A percentile compares a stretch with the other conserved stretches of the same genome.
Conservation (phyloP, 768 basidiomycete species). For the Suillus lakei region DNA sequence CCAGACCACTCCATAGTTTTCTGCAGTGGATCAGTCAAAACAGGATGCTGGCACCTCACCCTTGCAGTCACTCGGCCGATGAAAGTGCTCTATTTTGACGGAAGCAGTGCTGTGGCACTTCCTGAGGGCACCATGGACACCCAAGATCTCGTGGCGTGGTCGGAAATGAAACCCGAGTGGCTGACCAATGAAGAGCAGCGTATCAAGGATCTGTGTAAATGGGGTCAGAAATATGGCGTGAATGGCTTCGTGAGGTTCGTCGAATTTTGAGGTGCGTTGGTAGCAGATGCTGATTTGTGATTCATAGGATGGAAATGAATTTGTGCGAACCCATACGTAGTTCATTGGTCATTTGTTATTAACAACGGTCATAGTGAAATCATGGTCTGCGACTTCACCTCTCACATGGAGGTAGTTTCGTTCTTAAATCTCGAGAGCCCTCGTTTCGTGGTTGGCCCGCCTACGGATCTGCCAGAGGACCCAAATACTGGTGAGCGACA, state of each 20-base stretch:
- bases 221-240: slow-evolving; percentile 35
- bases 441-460: background rate
- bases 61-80: slow-evolving; percentile 30
- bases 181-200: slow-evolving; percentile 26
- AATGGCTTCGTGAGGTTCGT: slow-evolving; percentile 39
- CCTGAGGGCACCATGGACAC: slow-evolving; percentile 36
- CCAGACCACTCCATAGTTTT: slow-evolving; percentile 45
- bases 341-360: background rate
- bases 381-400: slow-evolving; percentile 51
- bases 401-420: slow-evolving; percentile 43
- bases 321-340: slow-evolving; percentile 40
- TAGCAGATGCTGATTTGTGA: background rate
- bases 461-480: background rate
- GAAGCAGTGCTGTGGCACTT: slow-evolving; percentile 37
- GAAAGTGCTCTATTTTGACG: slow-evolving; percentile 37
- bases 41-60: slow-evolving; percentile 36
- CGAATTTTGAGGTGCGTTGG: too few relatives aligned
- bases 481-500: background rate
- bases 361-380: slow-evolving; percentile 43
- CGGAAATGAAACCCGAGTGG: slow-evolving; percentile 24
- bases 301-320: slow-evolving; percentile 50
- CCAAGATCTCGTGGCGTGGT: slow-evolving; percentile 42
- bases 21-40: slow-evolving; percentile 17
- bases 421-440: slow-evolving; percentile 36
- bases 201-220: slow-evolving; percentile 35